A percentile compares a stretch with the other conserved stretches of the same genome.
Conservation (phyloP, 805 yeast species). For the Pichia rugopelliculosa region DNA sequence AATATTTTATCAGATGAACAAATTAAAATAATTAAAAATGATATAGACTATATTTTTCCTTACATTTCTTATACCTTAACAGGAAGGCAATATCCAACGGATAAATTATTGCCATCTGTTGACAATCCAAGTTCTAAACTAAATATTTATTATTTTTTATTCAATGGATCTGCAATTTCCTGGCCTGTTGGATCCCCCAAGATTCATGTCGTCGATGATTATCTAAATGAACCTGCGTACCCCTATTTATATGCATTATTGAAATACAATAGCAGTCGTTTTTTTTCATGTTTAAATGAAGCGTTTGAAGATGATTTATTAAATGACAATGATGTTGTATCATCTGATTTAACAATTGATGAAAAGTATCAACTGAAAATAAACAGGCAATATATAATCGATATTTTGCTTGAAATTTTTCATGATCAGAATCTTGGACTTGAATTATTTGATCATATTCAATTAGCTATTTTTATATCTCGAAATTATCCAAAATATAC, state of each 20-base stretch:
- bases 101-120: constrained; percentile 34
- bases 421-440: constrained; percentile 30
- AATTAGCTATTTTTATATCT: constrained; percentile 64
- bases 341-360: constrained; percentile 12
- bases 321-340: constrained; percentile 47
- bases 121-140: constrained; percentile 38
- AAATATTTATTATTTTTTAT: constrained; percentile 47
- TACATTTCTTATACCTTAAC: constrained; percentile 66
- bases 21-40: constrained; percentile 6
- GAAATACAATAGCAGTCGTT: constrained; percentile 46
- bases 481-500: constrained; percentile 77
- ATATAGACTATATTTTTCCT: constrained; percentile 37
- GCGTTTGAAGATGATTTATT: constrained; percentile 74
- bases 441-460: constrained; percentile 23
- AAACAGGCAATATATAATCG: constrained; percentile 71
- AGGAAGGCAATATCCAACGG: constrained; percentile 78
- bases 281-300: constrained; percentile 66
- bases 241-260: constrained; percentile 62
- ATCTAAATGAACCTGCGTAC: constrained; percentile 43
- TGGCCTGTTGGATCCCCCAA: constrained; percentile 37
- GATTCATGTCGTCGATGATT: constrained; percentile 29
- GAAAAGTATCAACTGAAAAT: constrained; percentile 30
- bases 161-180: constrained; percentile 45
- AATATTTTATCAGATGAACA: constrained; percentile 10
- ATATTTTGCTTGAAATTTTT: constrained; percentile 57